Evolutionary conservation across 2,329 filamentous ascomycete species (phyloP).

Genomic region (Trichoderma brevicompactum): DNA sequence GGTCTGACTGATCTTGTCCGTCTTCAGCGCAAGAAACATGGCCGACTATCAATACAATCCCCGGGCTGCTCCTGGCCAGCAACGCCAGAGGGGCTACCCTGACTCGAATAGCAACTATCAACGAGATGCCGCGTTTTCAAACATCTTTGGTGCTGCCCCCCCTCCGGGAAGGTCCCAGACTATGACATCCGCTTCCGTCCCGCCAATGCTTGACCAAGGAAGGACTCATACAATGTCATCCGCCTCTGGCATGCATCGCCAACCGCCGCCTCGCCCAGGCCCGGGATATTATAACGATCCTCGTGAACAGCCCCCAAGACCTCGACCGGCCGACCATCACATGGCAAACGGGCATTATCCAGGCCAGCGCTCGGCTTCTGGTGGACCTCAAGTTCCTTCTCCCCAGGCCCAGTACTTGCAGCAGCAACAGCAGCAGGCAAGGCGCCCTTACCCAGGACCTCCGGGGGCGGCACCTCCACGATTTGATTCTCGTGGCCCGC

Average conservation of each 20-base stretch:
- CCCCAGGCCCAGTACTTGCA: conserved; percentile 52
- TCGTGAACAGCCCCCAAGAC: conserved; percentile 38
- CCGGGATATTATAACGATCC: conserved; percentile 43
- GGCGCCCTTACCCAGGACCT: conserved; percentile 52
- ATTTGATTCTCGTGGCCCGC: conserved; percentile 63
- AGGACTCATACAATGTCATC: conserved; percentile 81
- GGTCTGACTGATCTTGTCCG: conserved; percentile 25
- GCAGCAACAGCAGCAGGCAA: conserved; percentile 49
- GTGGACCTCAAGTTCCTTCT: conserved; percentile 52
- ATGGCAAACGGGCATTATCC: conserved; percentile 58
- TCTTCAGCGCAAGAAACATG: conserved; percentile 47
- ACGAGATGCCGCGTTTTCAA: conserved; percentile 92
- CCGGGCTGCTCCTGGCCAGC: conserved; percentile 51
- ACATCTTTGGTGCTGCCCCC: conserved; percentile 89
- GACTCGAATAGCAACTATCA: conserved; percentile 61
- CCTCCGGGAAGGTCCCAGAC: conserved; percentile 91
- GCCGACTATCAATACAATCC: conserved; percentile 63
- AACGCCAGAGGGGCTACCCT: conserved; percentile 54
- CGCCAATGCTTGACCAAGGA: conserved; percentile 59
- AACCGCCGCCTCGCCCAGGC: conserved; percentile 63
- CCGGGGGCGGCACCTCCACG: conserved; percentile 61
- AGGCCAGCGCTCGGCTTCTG: conserved; percentile 56
- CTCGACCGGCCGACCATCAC: conserved; percentile 44
- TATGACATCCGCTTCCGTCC: conserved; percentile 79
- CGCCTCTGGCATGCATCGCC: conserved; percentile 60